phyloP scores from a whole-genome alignment of 768 basidiomycete genomes.

The Panaeolus cyanescens region DNA sequence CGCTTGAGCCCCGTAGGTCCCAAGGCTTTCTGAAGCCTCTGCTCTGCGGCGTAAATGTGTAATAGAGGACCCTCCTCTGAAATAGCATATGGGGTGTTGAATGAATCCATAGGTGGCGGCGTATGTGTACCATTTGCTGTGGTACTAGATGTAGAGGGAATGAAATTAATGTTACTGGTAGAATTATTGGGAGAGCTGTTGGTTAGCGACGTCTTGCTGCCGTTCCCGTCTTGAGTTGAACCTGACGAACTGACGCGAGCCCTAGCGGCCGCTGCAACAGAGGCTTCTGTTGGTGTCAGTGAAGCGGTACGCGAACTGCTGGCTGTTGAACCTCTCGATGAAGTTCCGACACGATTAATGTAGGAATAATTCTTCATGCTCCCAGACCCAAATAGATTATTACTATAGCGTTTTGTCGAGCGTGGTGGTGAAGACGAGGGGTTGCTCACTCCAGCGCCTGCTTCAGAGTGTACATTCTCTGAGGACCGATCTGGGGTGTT shows the following conservation, averaged over 20 bases:
- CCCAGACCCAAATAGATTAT: conserved; percentile 85
- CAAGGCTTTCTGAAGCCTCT: conserved; percentile 51
- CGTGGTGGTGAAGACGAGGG: conserved; percentile 44
- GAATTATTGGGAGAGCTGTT: conserved; percentile 36
- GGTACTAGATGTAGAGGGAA: background rate
- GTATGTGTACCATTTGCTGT: conserved; percentile 8
- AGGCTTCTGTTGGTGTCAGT: conserved; percentile 49
- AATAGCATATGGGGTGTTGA: conserved; percentile 18
- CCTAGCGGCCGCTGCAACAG: conserved; percentile 22
- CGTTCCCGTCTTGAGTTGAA: conserved; percentile 55
- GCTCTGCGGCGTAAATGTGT: conserved; percentile 40
- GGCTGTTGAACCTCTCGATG: conserved; percentile 40
- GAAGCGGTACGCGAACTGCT: conserved; percentile 49
- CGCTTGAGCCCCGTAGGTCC: conserved; percentile 55
- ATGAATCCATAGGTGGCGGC: conserved; percentile 8
- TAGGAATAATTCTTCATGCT: conserved; percentile 76
- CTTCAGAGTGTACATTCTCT: conserved; percentile 24
- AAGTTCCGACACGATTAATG: conserved; percentile 47
- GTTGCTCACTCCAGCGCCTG: background rate
- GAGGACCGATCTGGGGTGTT: conserved; percentile 34
- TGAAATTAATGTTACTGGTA: conserved; percentile 24
- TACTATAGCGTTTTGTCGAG: conserved; percentile 75
- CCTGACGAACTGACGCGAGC: conserved; percentile 39
- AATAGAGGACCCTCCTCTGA: conserved; percentile 31
- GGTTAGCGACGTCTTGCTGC: conserved; percentile 37